Percentiles rank a stretch among this genome's conserved stretches.
Evolutionary conservation across 2,329 filamentous ascomycete species (phyloP).

Genomic region (Chaetoscypha palmicola): DNA sequence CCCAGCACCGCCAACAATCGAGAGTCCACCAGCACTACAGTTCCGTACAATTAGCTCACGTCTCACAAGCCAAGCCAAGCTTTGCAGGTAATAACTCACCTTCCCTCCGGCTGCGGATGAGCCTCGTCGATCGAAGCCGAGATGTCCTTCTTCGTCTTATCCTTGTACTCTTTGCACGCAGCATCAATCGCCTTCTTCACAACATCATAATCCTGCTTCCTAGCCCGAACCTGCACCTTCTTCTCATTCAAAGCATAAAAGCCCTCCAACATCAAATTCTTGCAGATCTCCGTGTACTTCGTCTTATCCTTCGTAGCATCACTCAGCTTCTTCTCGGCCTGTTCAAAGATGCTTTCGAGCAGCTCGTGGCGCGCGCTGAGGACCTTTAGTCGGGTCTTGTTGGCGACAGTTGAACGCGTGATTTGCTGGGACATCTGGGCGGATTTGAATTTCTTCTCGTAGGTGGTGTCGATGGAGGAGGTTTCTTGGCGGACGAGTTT

Average conservation of each 20-base stretch:
- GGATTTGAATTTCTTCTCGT: slow-evolving; percentile 99
- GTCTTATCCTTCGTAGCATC: slow-evolving; percentile 59
- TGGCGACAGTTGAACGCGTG: slow-evolving; percentile 89
- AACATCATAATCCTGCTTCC: slow-evolving; percentile 70
- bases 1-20: slow-evolving; percentile 72
- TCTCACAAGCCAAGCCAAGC: no score
- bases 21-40: slow-evolving; percentile 79
- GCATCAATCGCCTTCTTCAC: slow-evolving; percentile 72
- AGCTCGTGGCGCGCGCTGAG: slow-evolving; percentile 83
- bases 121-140: slow-evolving; percentile 69
- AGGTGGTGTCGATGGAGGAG: slow-evolving; percentile 80
- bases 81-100: slow-evolving; percentile 49
- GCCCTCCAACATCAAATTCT: slow-evolving; percentile 80
- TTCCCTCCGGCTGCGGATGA: slow-evolving; percentile 71
- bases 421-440: slow-evolving; percentile 98
- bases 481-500: slow-evolving; percentile 97
- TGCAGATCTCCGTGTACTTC: slow-evolving; percentile 71
- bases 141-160: slow-evolving; percentile 62
- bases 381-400: slow-evolving; percentile 89
- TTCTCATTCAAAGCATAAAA: slow-evolving; percentile 81
- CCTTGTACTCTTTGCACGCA: slow-evolving; percentile 78
- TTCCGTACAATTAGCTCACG: slow-evolving; percentile 13
- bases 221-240: slow-evolving; percentile 64
- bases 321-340: slow-evolving; percentile 64
- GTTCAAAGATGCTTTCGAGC: slow-evolving; percentile 82